Conservation (phyloP, 495 filamentous ascomycete species). For the Aspergillus sclerotioniger region DNA sequence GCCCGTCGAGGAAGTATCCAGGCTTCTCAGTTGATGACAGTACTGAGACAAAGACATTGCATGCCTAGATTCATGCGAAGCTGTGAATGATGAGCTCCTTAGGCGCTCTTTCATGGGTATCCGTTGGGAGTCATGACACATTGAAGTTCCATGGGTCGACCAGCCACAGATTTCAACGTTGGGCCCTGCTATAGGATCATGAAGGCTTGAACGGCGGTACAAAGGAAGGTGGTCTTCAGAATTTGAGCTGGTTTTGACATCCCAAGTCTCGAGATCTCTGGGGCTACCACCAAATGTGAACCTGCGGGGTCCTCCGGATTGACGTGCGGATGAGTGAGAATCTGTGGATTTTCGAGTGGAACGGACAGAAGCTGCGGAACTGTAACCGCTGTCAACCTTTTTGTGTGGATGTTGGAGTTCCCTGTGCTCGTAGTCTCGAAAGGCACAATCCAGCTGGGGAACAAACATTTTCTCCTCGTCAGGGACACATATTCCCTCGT, state of each 20-base stretch:
- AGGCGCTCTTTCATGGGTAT: background rate
- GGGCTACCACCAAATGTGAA: constrained; percentile 10
- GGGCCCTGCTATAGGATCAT: constrained; percentile 7
- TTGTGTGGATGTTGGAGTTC: constrained; percentile 26
- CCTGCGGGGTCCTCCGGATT: background rate
- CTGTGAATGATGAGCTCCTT: constrained; percentile 14
- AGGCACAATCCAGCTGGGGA: background rate
- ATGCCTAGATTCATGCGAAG: background rate
- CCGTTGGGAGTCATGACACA: constrained; percentile 15
- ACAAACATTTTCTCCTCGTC: constrained; percentile 17
- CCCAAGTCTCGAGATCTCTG: constrained; percentile 13
- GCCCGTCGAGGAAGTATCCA: background rate
- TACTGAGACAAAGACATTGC: constrained; percentile 11
- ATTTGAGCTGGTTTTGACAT: background rate
- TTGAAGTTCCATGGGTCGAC: constrained; percentile 12
- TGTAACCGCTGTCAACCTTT: constrained; percentile 46
- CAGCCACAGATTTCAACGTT: background rate
- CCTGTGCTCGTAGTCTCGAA: constrained; percentile 5
- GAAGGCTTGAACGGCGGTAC: constrained; percentile 27
- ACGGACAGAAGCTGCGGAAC: constrained; percentile 36
- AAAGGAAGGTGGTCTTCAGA: constrained; percentile 11
- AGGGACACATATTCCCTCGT: constrained; percentile 31
- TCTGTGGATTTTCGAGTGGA: constrained; percentile 30
- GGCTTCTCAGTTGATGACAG: constrained; percentile 16
- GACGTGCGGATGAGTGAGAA: constrained; percentile 12